A percentile compares a stretch with the other conserved stretches of the same genome.
Evolutionary conservation across 2,329 filamentous ascomycete species (phyloP).

Genomic region (Elsinoe ampelina): DNA sequence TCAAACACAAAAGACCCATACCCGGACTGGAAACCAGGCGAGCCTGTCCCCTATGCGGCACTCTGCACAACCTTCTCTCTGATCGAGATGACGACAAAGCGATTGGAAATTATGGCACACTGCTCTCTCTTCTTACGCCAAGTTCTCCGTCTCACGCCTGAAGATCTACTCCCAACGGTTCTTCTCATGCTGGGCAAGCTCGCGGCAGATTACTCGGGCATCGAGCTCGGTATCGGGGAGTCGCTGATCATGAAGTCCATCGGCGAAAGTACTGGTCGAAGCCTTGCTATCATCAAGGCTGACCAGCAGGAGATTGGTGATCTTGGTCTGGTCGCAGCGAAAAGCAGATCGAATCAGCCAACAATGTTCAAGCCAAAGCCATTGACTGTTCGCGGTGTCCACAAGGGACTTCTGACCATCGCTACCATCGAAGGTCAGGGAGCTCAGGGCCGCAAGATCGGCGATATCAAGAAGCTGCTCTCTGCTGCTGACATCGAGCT

Average conservation of each 20-base stretch:
- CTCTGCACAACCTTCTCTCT: slow-evolving; percentile 91
- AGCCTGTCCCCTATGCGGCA: slow-evolving; percentile 87
- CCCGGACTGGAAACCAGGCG: slow-evolving; percentile 84
- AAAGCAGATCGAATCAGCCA: slow-evolving; percentile 87
- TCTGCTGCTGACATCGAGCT: slow-evolving; percentile 72
- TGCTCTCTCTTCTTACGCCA: slow-evolving; percentile 87
- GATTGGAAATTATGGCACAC: slow-evolving; percentile 77
- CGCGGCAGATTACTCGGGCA: slow-evolving; percentile 89
- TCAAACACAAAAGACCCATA: slow-evolving; percentile 68
- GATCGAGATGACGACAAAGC: slow-evolving; percentile 88
- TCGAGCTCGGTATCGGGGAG: slow-evolving; percentile 96
- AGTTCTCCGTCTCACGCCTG: slow-evolving; percentile 82
- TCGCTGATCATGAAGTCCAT: slow-evolving; percentile 98
- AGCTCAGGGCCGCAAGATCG: slow-evolving; percentile 82
- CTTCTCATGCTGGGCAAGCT: slow-evolving; percentile 97
- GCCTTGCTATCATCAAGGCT: slow-evolving; percentile 78
- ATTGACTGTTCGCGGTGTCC: slow-evolving; percentile 76
- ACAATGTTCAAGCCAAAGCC: slow-evolving; percentile 98
- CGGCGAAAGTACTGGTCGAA: slow-evolving; percentile 85
- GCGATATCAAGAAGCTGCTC: slow-evolving; percentile 91
- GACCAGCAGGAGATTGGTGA: slow-evolving; percentile 97
- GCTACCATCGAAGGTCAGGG: slow-evolving; percentile 80
- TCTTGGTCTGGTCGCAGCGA: slow-evolving; percentile 85
- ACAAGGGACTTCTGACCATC: slow-evolving; percentile 78
- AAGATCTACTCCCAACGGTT: slow-evolving; percentile 78